phyloP scores from a whole-genome alignment of 768 basidiomycete genomes.

The Naganishia randhawae region DNA sequence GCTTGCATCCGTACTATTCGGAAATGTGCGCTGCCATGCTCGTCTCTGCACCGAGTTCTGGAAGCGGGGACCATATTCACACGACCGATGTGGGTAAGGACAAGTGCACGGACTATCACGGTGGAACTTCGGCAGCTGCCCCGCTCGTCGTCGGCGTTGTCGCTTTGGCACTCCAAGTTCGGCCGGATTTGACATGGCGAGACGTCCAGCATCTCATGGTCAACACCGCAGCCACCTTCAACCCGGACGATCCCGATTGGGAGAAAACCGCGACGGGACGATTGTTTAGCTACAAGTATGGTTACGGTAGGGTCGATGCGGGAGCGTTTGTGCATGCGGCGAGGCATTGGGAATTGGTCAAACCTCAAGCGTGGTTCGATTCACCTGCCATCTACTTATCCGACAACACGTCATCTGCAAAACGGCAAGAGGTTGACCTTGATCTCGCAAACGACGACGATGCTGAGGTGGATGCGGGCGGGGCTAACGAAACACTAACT shows the following conservation, averaged over 20 bases:
- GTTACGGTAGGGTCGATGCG: constrained; percentile 83
- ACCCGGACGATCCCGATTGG: constrained; percentile 90
- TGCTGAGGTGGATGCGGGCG: too few relatives aligned
- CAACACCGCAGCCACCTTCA: constrained; percentile 69
- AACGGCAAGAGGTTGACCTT: constrained; percentile 20
- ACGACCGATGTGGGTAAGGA: constrained; percentile 90
- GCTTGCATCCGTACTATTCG: constrained; percentile 91
- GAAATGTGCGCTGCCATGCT: constrained; percentile 97
- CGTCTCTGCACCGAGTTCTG: constrained; percentile 93
- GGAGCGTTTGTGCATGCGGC: constrained; percentile 76
- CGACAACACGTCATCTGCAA: background rate
- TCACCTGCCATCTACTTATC: constrained; percentile 60
- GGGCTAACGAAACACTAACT: constrained; percentile 36
- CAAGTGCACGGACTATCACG: constrained; percentile 74
- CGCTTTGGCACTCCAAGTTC: constrained; percentile 78
- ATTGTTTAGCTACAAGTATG: constrained; percentile 84
- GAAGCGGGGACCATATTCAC: constrained; percentile 84
- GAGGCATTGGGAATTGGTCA: constrained; percentile 76
- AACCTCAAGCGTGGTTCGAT: constrained; percentile 87
- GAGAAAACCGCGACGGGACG: constrained; percentile 70
- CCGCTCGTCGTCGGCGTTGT: constrained; percentile 93
- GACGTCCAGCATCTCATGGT: constrained; percentile 90
- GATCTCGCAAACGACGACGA: constrained; percentile 8
- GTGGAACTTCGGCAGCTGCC: constrained; percentile 96
- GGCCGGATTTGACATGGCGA: constrained; percentile 93